phyloP scores from a whole-genome alignment of 768 basidiomycete species.

The Podaxis mareebaensis region DNA sequence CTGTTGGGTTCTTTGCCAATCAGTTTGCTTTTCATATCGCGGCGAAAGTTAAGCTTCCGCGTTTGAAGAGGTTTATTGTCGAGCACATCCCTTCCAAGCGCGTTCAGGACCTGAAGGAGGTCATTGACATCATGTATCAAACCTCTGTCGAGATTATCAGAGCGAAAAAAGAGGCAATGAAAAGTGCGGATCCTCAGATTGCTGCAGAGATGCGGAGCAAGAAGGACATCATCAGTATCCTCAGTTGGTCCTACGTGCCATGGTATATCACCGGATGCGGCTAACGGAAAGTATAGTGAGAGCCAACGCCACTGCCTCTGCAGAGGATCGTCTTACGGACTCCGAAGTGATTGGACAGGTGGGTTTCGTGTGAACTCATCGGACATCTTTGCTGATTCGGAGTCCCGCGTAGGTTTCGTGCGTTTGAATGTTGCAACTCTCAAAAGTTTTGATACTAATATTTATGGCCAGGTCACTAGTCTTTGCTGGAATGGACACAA shows the following conservation, averaged over 20 bases:
- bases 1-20: conserved; percentile 16
- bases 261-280: neutral
- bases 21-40: conserved; percentile 15
- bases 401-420: conserved; percentile 1
- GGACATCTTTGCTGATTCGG: neutral
- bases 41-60: conserved; percentile 23
- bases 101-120: conserved; percentile 29
- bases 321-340: conserved; percentile 30
- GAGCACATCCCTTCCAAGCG: conserved; percentile 29
- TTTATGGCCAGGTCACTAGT: conserved; percentile 24
- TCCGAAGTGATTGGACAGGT: conserved; percentile 40
- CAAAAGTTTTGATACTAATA: neutral
- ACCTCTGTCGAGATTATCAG: conserved; percentile 33
- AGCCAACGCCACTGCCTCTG: conserved; percentile 32
- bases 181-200: conserved; percentile 31
- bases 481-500: conserved; percentile 32
- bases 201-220: conserved; percentile 32
- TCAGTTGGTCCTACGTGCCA: conserved; percentile 29
- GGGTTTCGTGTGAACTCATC: neutral
- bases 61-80: conserved; percentile 32
- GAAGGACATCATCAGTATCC: conserved; percentile 43
- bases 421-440: neutral
- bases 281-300: conserved; percentile 29
- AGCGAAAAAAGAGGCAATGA: conserved; percentile 33
- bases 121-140: conserved; percentile 33